Base-by-base conservation (phyloP, 208 protist species). In the Plasmodiophora brassicae region DNA sequence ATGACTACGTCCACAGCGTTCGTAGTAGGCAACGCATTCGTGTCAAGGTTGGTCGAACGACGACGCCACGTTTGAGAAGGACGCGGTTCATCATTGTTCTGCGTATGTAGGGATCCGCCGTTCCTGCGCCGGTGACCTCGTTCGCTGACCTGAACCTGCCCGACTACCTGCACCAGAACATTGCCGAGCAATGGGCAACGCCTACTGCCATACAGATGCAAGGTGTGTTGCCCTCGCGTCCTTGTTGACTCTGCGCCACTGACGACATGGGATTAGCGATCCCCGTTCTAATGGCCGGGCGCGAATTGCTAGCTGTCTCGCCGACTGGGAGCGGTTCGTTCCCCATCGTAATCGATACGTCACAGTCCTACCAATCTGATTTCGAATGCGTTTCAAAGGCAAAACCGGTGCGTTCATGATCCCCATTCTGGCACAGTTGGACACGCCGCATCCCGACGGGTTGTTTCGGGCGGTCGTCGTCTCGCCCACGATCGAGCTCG, bases 121-220 rank as follows among this genome's bases (percentile, higher is more conserved):
- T 78, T 32, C 65, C 65, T 44, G 65, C 65, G 14, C 65, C 65
- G 5, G 41, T 78, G 32, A 32, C 5, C 20, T 5, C 5, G 10
- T 78, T 5, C 5, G 65, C n/a, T 38, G 65, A 78, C 14, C 65
- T 78, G n/a, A 78, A 32, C n/a, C 65, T 78, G 32, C 65, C 65
- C 14, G n/a, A 5, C 14, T 78, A 78, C n/a, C 65, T 78, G 5
- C 10, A 38, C 5, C 10, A 78, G 5, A 78, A 78, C n/a, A 38
- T 78, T 32, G 5, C n/a, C 14, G 65, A 32, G 41, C 65, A 78
- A 32, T 78, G 65, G 65, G n/a, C 32, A 38, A 32, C 5, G 10
- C 65, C 65, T 14, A 78, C 65, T 32, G 32, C 65, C 5, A 78
- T 78, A 44, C 65, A 78, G n/a, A 78, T 78, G 65, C 65, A 78